Percentiles rank a stretch among this genome's conserved stretches.
Evolutionary conservation across 1,284 basidiomycete genomes (phyloP).

Genomic region (Laetiporus sulphureus): DNA sequence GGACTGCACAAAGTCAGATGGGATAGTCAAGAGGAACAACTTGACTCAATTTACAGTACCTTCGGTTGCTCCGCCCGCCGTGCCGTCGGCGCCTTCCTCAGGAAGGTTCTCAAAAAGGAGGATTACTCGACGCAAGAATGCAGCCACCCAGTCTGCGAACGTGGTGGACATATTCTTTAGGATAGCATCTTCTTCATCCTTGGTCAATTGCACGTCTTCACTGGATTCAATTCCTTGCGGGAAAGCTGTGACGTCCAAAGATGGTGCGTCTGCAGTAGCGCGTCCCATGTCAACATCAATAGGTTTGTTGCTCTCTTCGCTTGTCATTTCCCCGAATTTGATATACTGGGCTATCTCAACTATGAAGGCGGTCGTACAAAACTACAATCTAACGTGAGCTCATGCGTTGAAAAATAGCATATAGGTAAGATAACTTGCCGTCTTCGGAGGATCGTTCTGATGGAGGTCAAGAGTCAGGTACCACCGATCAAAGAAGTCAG

Average conservation of each 20-base stretch:
- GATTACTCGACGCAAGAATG: slow-evolving; percentile 78
- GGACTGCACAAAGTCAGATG: slow-evolving; percentile 32
- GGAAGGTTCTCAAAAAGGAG: slow-evolving; percentile 84
- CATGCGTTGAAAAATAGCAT: no score
- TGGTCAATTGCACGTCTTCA: slow-evolving; percentile 34
- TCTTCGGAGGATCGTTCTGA: slow-evolving; percentile 88
- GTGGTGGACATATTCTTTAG: slow-evolving; percentile 56
- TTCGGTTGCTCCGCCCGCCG: slow-evolving; percentile 55
- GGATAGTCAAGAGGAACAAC: neutral
- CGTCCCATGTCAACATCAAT: slow-evolving; percentile 13
- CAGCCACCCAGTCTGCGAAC: slow-evolving; percentile 78
- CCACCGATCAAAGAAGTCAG: neutral
- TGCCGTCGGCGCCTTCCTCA: slow-evolving; percentile 63
- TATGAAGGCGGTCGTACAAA: slow-evolving; percentile 72
- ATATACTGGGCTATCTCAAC: slow-evolving; percentile 79
- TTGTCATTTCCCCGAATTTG: slow-evolving; percentile 71
- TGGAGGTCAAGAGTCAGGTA: neutral
- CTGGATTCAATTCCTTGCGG: slow-evolving; percentile 26
- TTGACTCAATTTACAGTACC: slow-evolving; percentile 28
- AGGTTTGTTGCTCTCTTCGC: slow-evolving; percentile 23
- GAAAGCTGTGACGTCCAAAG: slow-evolving; percentile 15
- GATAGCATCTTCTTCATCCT: slow-evolving; percentile 55
- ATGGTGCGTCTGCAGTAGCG: slow-evolving; percentile 9
- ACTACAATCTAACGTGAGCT: slow-evolving; percentile 30
- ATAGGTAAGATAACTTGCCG: slow-evolving; percentile 37